A percentile compares a stretch with the other conserved stretches of the same genome.
Conservation (phyloP, 768 basidiomycete genomes). For the Psilocybe azurescens region DNA sequence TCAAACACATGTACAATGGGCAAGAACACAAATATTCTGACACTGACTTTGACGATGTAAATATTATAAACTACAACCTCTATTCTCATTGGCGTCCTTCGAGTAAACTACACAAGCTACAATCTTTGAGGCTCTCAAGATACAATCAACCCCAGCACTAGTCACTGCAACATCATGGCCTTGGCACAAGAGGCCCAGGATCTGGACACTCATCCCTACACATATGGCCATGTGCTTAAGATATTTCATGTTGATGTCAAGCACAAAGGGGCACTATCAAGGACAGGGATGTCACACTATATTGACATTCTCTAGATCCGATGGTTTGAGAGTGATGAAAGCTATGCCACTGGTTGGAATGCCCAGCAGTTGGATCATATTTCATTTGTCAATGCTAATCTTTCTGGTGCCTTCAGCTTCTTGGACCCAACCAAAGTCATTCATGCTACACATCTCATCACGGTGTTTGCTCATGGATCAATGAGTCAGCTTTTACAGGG, state of each 20-base stretch:
- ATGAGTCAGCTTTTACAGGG: conserved; percentile 13
- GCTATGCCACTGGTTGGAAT: conserved; percentile 31
- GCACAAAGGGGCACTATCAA: conserved; percentile 14
- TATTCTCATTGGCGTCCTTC: conserved; percentile 34
- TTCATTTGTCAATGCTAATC: conserved; percentile 38
- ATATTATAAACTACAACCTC: conserved; percentile 22
- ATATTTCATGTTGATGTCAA: conserved; percentile 33
- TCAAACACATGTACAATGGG: conserved; percentile 23
- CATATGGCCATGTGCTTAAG: conserved; percentile 35
- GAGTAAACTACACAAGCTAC: conserved; percentile 48
- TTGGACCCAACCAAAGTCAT: conserved; percentile 45
- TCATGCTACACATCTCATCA: conserved; percentile 43
- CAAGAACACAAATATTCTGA: conserved; percentile 20
- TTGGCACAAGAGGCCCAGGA: conserved; percentile 19
- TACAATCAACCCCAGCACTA: conserved; percentile 34
- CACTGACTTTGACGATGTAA: conserved; percentile 14
- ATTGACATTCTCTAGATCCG: conserved; percentile 20
- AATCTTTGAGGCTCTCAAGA: conserved; percentile 45
- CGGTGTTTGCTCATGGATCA: conserved; percentile 27
- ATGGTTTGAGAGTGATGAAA: conserved; percentile 25
- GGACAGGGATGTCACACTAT: background rate
- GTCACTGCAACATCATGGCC: conserved; percentile 38
- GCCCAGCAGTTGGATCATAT: conserved; percentile 35
- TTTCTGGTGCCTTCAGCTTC: conserved; percentile 45
- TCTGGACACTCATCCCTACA: conserved; percentile 26